Conservation (phyloP, 208 protist genomes). For the Crithidia bombi region DNA sequence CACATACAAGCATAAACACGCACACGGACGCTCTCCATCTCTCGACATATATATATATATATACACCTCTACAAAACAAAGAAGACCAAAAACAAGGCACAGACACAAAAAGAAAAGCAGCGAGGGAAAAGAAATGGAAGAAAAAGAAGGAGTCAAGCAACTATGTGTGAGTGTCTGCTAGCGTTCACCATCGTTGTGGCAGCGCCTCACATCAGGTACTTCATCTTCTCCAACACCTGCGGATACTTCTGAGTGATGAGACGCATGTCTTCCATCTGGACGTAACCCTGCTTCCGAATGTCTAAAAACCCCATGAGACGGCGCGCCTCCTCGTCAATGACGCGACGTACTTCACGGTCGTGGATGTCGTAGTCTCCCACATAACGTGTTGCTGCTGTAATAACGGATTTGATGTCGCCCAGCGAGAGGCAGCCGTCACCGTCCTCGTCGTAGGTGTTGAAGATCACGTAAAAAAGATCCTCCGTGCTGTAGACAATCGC, state of each 20-base stretch:
- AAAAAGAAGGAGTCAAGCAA: neutral
- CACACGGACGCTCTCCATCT: no score
- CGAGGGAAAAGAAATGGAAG: slow-evolving; percentile 4
- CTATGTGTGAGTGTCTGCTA: neutral
- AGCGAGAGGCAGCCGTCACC: slow-evolving; percentile 88
- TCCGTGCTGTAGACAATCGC: slow-evolving; percentile 89
- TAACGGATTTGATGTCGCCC: slow-evolving; percentile 83
- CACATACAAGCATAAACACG: no score
- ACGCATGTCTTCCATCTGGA: slow-evolving; percentile 78
- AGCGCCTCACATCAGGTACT: slow-evolving; percentile 67
- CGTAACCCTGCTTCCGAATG: slow-evolving; percentile 71
- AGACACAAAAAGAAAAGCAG: slow-evolving; percentile 2
- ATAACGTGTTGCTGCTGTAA: slow-evolving; percentile 89
- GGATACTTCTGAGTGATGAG: slow-evolving; percentile 86
- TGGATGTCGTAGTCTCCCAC: slow-evolving; percentile 87
- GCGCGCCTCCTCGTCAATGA: slow-evolving; percentile 82
- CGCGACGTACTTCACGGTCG: slow-evolving; percentile 74
- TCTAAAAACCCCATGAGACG: slow-evolving; percentile 86
- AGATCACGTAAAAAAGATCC: slow-evolving; percentile 89
- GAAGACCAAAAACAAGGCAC: neutral
- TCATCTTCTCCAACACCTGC: slow-evolving; percentile 91
- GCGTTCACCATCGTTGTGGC: neutral
- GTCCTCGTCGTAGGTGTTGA: slow-evolving; percentile 94
- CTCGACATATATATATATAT: no score
- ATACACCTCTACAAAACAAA: neutral